Conservation (phyloP, 345 rosid species). For the Eucalyptus shirleyi region DNA sequence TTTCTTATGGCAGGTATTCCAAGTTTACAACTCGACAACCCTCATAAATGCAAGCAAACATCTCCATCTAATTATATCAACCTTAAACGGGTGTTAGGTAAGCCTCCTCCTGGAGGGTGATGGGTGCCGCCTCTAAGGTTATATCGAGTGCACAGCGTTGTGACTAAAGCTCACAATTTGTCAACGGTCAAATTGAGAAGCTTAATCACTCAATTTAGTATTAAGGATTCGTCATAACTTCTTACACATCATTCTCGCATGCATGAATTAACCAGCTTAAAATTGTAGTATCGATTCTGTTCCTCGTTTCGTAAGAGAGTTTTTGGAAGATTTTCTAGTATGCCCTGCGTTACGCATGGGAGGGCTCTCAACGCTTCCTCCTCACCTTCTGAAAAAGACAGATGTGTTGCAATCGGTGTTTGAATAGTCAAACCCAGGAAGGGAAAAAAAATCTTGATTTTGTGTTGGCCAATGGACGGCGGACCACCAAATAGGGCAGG, state of each 20-base stretch:
- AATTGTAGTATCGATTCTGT: neutral
- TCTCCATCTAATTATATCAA: neutral
- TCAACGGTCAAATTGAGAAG: neutral
- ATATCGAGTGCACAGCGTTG: neutral
- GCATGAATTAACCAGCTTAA: neutral
- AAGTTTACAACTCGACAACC: neutral
- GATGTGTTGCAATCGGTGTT: neutral
- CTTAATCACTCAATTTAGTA: neutral
- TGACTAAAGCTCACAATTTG: neutral
- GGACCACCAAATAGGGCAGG: neutral
- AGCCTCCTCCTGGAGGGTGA: neutral
- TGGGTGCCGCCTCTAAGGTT: neutral
- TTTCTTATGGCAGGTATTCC: neutral
- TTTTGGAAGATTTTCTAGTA: neutral
- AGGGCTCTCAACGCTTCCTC: neutral
- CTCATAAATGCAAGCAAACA: neutral
- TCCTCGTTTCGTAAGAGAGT: neutral
- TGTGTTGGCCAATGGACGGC: neutral
- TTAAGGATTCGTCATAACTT: neutral
- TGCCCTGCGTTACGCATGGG: neutral
- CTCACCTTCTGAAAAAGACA: neutral
- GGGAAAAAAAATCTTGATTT: neutral
- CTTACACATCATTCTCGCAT: neutral
- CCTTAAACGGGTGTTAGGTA: neutral
- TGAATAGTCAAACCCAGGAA: neutral